Evolutionary conservation across 148 eudicot genomes (phyloP), one percentile per base, ranked within the genome.

Genomic region (Bassia scoparia): DNA sequence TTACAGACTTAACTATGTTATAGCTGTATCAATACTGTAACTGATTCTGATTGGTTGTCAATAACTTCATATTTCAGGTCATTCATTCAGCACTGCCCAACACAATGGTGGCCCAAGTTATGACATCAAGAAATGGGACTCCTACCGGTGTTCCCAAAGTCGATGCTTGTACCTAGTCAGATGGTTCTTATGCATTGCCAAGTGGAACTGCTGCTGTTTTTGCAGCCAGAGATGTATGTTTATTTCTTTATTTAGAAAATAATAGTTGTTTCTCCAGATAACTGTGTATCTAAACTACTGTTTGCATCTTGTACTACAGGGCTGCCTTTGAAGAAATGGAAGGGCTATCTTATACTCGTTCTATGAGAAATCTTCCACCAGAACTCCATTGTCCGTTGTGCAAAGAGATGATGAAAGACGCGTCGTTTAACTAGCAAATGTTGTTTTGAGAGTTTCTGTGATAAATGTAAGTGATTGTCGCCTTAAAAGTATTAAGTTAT

Each of bases 31-130:
- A 34, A 18, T 24, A 30, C 49, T 72, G 69, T 26, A 41, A 34
- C 7, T 35, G 18, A 21, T 69, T 61, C 61, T 77, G 23, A 80
- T 53, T 29, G 15, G 44, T 38, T 20, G 35, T 64, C 38, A 18
- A 64, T 23, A 55, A 9, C 48, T 68, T n/a, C 77, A 60, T 77
- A 67, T 29, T 77, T 46, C 81, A 91, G 98, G 98, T 29, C 97
- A 95, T 81, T 95, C 69, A 95, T 95, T 83, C 97, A 95, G 84
- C 93, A 91, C 80, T 95, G 96, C 62, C 98, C 96, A 21, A 95
- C 98, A 13, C n/a, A 95, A 95, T 81, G 97, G 98, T 31, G 93
- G 88, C 80, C 94, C 90, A 15, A 81, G 77, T 79, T 95, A 54
- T 78, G 97, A 95, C 77, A 63, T 89, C 46, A 91, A 76, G 80